Evolutionary conservation across 352 stramenopile species (phyloP).

Genomic region (Phytophthora gonapodyides): DNA sequence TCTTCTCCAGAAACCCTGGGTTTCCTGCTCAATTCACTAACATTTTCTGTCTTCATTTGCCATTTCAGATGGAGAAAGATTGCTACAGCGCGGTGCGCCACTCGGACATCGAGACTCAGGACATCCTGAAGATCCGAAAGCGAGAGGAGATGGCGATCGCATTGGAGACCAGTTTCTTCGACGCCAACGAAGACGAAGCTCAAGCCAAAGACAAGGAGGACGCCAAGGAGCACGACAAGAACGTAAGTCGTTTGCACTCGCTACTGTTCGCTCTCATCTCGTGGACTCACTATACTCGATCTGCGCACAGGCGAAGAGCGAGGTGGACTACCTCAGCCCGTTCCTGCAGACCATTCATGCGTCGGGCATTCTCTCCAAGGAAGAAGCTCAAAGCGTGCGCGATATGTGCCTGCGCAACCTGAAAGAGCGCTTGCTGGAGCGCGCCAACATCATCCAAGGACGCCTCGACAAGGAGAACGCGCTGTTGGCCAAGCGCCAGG

Average conservation of each 20-base stretch:
- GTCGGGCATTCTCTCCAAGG: conserved; percentile 60
- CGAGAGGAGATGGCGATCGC: conserved; percentile 86
- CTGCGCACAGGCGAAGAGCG: conserved; percentile 53
- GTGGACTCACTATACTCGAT: background rate
- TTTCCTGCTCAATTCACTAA: background rate
- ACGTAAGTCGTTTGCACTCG: conserved; percentile 40
- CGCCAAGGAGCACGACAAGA: conserved; percentile 65
- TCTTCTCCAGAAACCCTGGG: background rate
- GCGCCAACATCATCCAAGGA: conserved; percentile 95
- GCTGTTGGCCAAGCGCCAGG: conserved; percentile 91
- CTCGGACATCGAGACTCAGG: conserved; percentile 89
- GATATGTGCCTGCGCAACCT: conserved; percentile 93
- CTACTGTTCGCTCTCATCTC: background rate
- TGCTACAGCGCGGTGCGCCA: conserved; percentile 89
- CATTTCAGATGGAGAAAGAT: conserved; percentile 82
- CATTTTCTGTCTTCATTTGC: background rate
- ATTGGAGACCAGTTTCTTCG: conserved; percentile 89
- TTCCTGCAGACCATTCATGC: conserved; percentile 89
- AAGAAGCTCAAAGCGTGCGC: conserved; percentile 87
- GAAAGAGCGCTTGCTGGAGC: conserved; percentile 93
- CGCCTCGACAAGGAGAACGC: conserved; percentile 94
- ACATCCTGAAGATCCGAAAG: conserved; percentile 91
- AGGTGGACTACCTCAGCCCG: conserved; percentile 94
- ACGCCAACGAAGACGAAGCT: conserved; percentile 65
- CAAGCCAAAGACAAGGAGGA: conserved; percentile 70